Evolutionary conservation across 345 rosid genomes (phyloP), one percentile per base, ranked within the genome.

Genomic region (Lepidium aucheri): DNA sequence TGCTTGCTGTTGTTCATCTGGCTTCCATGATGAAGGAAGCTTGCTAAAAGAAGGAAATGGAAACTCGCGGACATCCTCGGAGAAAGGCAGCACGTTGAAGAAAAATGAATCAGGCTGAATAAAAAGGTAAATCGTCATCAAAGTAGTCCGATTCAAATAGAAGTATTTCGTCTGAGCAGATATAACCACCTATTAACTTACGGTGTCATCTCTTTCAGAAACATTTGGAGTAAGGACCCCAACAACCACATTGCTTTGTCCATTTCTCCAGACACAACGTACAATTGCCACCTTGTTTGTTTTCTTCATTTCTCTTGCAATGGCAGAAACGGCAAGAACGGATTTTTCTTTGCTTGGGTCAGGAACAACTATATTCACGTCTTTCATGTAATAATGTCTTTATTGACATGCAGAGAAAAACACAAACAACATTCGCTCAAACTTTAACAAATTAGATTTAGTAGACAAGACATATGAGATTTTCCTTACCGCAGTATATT

Each of bases 211-310:
- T 60, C 77, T 82, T 56, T 85, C 78, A 66, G 95, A 85, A 14
- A 90, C 55, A 64, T 84, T 86, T 63, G 99, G 95, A 51, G 86
- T 85, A 78, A 94, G 78, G 74, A 83, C 82, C 38, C 97, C 99
- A 71, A 94, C 70, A 69, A 84, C 86, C 35, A 86, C 92, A 63
- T 60, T 86, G 39, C 80, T 79, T 70, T 79, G 95, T 64, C 92
- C 92, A 54, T 88, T 87, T 79, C 92, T 86, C 99, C 99, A 94
- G 65, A 88, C 99, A 74, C 99, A 94, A 15, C 97, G 95, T 65
- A 88, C 59, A 68, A 94, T 85, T 53, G 95, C 96, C 40, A 90
- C 91, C 72, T 75, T 85, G 61, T 83, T 80, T 81, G 78, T 71
- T 82, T 88, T 83, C 77, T 79, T 85, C 97, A 88, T 86, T 63